Base-by-base conservation (phyloP, 108 stramenopile species). In the Cylindrotheca fusiformis region DNA sequence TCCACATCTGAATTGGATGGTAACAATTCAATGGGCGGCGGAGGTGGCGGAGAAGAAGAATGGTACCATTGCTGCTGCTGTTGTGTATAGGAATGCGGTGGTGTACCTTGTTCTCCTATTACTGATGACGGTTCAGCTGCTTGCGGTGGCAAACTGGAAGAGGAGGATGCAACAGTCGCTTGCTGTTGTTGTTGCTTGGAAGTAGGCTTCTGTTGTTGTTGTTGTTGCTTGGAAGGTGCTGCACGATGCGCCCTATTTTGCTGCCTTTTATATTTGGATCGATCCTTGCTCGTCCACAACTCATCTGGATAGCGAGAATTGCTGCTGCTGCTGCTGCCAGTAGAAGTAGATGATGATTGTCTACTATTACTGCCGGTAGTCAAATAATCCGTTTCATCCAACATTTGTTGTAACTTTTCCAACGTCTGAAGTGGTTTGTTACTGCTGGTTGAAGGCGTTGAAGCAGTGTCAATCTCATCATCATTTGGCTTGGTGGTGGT, bases 371-470 rank as follows among this genome's bases (percentile, higher is more conserved):
- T 6, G 5, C 50, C 21, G 3, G 52, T 56, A 14, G 91, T 90
- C 48, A 88, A 79, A 58, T 93, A 93, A 71, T 90, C 91, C 2
- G 86, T 85, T 33, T 89, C 86, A 57, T 93, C 91, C 57, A 93
- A 59, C 83, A 93, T 87, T 48, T 87, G 84, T 65, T 90, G 91
- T 1, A 93, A 64, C 59, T 80, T 87, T 55, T 87, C 67, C 26
- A 93, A 58, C 17, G 91, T 93, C 60, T 80, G 45, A 32, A 93
- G 45, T 4, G 91, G 91, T 48, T 84, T 69, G 32, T 69, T 60
- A 6, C 14, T 41, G 36, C 36, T 41, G 23, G 48, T 61, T 17
- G 60, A 61, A 2, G 60, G 60, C n/a, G n/a, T n/a, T n/a, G n/a
- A n/a, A n/a, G n/a, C n/a, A n/a, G n/a, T n/a, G n/a, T n/a, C n/a